Evolutionary conservation across 1,139 yeast species (phyloP).

Genomic region (Blastobotrys ciferrii): DNA sequence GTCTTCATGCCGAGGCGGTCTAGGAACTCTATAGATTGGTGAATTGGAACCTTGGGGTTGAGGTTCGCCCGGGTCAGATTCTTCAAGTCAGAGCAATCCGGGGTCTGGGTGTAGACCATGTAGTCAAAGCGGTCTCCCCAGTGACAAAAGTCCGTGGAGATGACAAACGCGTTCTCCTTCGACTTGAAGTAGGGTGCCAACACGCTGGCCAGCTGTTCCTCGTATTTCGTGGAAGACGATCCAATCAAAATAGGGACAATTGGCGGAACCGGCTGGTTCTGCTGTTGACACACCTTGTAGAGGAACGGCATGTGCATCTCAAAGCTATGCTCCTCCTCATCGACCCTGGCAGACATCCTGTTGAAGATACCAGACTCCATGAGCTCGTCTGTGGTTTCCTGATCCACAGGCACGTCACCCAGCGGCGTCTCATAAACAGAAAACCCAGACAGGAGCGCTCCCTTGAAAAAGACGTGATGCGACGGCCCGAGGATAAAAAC

Average conservation of each 20-base stretch:
- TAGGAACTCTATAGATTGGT: conserved; percentile 67
- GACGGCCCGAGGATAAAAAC: conserved; percentile 89
- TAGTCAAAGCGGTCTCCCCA: conserved; percentile 87
- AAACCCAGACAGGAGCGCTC: conserved; percentile 57
- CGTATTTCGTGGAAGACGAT: conserved; percentile 49
- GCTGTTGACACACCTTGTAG: conserved; percentile 43
- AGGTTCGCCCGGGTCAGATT: conserved; percentile 18
- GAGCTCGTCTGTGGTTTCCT: conserved; percentile 33
- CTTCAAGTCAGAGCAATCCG: conserved; percentile 19
- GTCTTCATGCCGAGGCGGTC: conserved; percentile 70
- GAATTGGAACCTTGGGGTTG: conserved; percentile 46
- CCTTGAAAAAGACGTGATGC: conserved; percentile 79
- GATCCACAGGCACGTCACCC: conserved; percentile 71
- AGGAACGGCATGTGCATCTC: conserved; percentile 93
- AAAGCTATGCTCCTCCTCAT: conserved; percentile 86
- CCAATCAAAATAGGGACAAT: conserved; percentile 84
- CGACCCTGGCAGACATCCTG: conserved; percentile 58
- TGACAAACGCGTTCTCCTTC: conserved; percentile 63
- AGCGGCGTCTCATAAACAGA: conserved; percentile 72
- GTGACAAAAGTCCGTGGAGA: conserved; percentile 93
- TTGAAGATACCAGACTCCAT: conserved; percentile 47
- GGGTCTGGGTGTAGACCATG: conserved; percentile 50
- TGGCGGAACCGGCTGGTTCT: conserved; percentile 36
- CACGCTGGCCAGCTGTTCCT: conserved; percentile 46
- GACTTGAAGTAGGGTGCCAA: conserved; percentile 57